Percentiles rank a stretch among this genome's conserved stretches.
These are phyloP conservation scores for Phaseolus lunatus DNA, from an alignment of 306 rosid genomes.

Conservation along the genomic window DNA sequence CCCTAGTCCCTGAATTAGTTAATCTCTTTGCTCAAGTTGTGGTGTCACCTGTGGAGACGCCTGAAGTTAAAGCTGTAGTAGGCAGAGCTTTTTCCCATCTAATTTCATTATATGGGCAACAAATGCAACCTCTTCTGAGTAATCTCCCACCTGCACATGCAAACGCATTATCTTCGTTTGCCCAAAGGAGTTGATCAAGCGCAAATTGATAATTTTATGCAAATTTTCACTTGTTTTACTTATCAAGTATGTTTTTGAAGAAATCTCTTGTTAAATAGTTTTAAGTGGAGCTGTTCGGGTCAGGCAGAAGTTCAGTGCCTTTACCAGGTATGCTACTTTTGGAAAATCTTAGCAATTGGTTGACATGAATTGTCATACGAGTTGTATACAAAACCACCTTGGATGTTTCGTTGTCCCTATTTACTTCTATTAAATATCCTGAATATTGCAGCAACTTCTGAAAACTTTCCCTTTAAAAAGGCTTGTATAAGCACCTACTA, in stretches of 20 bases:
- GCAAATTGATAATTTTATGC: slow-evolving; percentile 32
- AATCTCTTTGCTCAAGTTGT: slow-evolving; percentile 93
- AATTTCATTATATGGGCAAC: slow-evolving; percentile 87
- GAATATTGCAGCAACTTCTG: slow-evolving; percentile 16
- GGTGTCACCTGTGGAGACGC: slow-evolving; percentile 81
- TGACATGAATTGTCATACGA: not conserved
- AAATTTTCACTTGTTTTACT: slow-evolving; percentile 19
- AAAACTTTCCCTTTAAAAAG: not conserved
- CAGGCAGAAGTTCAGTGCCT: slow-evolving; percentile 39
- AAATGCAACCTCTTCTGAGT: slow-evolving; percentile 91
- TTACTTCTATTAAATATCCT: slow-evolving; percentile 8
- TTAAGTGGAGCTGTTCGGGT: not conserved
- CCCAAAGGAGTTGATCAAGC: slow-evolving; percentile 66
- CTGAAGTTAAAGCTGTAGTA: slow-evolving; percentile 82
- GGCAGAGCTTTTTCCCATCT: slow-evolving; percentile 92
- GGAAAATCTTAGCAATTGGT: slow-evolving; percentile 24
- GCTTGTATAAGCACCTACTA: not conserved
- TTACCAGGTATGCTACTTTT: slow-evolving; percentile 52
- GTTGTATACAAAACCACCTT: slow-evolving; percentile 28
- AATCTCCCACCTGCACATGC: slow-evolving; percentile 84
- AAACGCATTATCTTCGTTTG: slow-evolving; percentile 86
- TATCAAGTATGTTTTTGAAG: slow-evolving; percentile 40
- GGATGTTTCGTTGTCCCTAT: not conserved
- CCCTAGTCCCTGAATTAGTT: slow-evolving; percentile 90
- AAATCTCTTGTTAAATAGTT: not conserved